A percentile compares a stretch with the other conserved stretches of the same genome.
These are phyloP conservation scores for Nemania abortiva DNA, from an alignment of 2,329 filamentous ascomycete species.

Conservation along the genomic window DNA sequence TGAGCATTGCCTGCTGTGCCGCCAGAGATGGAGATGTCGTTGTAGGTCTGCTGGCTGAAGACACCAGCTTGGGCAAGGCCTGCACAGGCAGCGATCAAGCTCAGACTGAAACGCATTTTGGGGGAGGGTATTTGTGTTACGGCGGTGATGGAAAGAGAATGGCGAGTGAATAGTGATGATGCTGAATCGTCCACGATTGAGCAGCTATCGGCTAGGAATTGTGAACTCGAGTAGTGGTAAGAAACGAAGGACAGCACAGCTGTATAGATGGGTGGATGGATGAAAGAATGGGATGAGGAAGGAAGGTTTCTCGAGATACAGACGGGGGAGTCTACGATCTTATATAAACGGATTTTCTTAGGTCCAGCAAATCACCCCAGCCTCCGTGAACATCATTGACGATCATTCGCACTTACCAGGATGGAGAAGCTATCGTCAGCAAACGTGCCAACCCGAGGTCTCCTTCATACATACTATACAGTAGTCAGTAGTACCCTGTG, in stretches of 20 bases:
- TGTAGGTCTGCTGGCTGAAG: conserved; percentile 53
- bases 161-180: conserved; percentile 3
- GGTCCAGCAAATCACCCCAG: conserved; percentile 22
- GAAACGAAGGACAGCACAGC: conserved; percentile 50
- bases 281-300: conserved; percentile 36
- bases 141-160: conserved; percentile 5
- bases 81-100: conserved; percentile 43
- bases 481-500: conserved; percentile 22
- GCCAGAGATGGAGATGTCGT: conserved; percentile 61
- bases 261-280: conserved; percentile 37
- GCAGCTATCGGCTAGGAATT: conserved; percentile 10
- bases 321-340: conserved; percentile 28
- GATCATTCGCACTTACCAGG: conserved; percentile 17
- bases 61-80: conserved; percentile 44
- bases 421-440: conserved; percentile 21
- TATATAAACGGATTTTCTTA: conserved; percentile 37
- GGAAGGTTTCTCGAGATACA: conserved; percentile 22
- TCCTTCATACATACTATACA: not conserved
- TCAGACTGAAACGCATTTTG: conserved; percentile 49
- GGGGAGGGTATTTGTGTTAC: conserved; percentile 4
- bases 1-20: conserved; percentile 61
- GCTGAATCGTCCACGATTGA: conserved; percentile 26
- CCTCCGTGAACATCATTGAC: conserved; percentile 7
- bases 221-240: conserved; percentile 39
- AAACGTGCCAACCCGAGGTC: not conserved